Evolutionary conservation across 148 eudicot species (phyloP), one percentile per base, ranked within the genome.

Genomic region (Rhododendron kiyosumense): DNA sequence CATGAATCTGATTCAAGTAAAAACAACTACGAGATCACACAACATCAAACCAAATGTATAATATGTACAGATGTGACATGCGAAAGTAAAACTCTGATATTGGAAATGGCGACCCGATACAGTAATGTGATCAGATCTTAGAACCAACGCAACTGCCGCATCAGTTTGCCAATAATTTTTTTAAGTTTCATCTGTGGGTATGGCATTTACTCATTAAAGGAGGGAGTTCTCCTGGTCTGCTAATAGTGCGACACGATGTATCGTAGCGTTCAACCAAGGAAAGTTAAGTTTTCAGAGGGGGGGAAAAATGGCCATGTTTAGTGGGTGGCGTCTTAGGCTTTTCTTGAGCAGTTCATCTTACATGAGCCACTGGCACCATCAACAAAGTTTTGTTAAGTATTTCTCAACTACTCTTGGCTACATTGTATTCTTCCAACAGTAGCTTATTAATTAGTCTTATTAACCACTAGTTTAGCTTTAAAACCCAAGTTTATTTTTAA

Each of bases 1-100:
- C 99, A 95, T 96, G 88, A 96, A 93, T 88, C 99, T 77, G 41
- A 81, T 41, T 57, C 65, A 57, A 43, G 84, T 8, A 51, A 30
- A 14, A 11, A 9, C 20, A 3, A 46, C 36, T 3, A 26, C 32
- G 52, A 2, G 32, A 20, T 43, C 7, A 20, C 46, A 54, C 32
- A 67, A 32, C 28, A 81, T 59, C 48, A 81, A 6, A 26, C 36
- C 24, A 59, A 59, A 13, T 51, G 54, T 13, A 22, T 59, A 7
- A 22, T 20, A 59, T 2, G 24, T 17, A 59, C 65, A 59, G 65
- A 22, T 59, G 65, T 59, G 65, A 5, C n/a, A 7, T 20, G 67
- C 67, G 4, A 59, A 20, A 59, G 57, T 20, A 20, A 59, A 59
- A 20, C 61, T 57, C 4, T 7, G 67, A 20, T 0, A 59, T 59